Conservation (phyloP, 2,329 filamentous ascomycete genomes). For the Aspergillus carbonarius region DNA sequence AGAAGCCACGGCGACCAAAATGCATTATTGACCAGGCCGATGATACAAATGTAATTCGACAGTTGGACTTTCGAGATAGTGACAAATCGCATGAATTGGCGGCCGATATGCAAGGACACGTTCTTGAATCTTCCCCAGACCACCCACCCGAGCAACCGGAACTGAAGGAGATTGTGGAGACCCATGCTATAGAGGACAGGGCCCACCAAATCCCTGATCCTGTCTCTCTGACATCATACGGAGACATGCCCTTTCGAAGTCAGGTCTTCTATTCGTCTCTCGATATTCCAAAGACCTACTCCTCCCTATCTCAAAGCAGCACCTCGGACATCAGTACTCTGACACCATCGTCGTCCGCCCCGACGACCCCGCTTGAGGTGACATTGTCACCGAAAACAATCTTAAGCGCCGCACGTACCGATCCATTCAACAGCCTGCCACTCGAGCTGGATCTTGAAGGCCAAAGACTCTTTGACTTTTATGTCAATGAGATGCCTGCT, state of each 20-base stretch:
- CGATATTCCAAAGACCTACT: neutral
- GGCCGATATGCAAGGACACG: neutral
- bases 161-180: neutral
- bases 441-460: conserved; percentile 32
- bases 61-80: neutral
- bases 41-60: neutral
- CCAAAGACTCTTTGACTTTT: conserved; percentile 40
- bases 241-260: neutral
- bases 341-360: conserved; percentile 15
- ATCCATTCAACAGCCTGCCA: conserved; percentile 40
- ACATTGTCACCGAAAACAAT: conserved; percentile 31
- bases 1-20: conserved; percentile 15
- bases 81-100: neutral
- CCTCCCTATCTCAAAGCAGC: conserved; percentile 11
- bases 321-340: conserved; percentile 12
- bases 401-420: conserved; percentile 38
- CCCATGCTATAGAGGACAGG: neutral
- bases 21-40: neutral
- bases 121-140: neutral
- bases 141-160: neutral
- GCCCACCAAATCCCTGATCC: neutral
- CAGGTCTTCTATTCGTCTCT: neutral
- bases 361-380: conserved; percentile 18
- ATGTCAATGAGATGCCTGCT: conserved; percentile 41
- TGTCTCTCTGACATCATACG: neutral